Evolutionary conservation across 805 yeast genomes (phyloP), one percentile per base, ranked within the genome.

Genomic region (Dipodascopsis uninucleata): DNA sequence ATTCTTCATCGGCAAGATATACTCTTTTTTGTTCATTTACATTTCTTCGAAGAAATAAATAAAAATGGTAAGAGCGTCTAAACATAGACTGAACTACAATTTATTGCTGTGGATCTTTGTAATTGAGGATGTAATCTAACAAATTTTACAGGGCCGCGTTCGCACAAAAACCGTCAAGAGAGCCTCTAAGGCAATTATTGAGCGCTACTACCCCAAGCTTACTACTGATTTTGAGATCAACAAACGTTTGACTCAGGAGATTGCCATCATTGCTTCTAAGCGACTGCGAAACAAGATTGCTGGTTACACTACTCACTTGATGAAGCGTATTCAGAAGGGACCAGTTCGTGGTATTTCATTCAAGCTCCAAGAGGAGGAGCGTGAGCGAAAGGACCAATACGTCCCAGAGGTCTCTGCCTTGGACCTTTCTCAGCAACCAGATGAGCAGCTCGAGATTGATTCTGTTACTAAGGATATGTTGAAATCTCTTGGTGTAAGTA

Each of bases 291-390:
- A 93, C 93, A 93, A 93, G 87, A 94, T 93, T 69, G 98, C 99
- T 73, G 99, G 99, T 75, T 93, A 90, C 96, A 93, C 98, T 76
- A 93, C 98, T 70, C 99, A 93, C 77, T 83, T 93, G 76, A 94
- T 93, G 98, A 93, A 87, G 82, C 89, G 99, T 81, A 93, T 93
- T 71, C 97, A 94, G 79, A 93, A 90, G 82, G 99, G 99, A 73
- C 99, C 99, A 80, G 99, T 93, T 68, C 89, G 97, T 83, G 99
- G 99, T 79, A 94, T 93, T 66, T 93, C 99, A 67, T 93, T 93
- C 96, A 94, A 94, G 77, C 86, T 93, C 71, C 99, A 93, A 82
- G 99, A 93, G 81, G 99, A 93, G 80, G 99, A 93, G 84, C 90
- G 98, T 83, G 99, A 93, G 81, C 86, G 98, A 80, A 93, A 94